These are phyloP conservation scores for Boletus barrowsii DNA, from an alignment of 768 basidiomycete genomes.

Conservation along the genomic window DNA sequence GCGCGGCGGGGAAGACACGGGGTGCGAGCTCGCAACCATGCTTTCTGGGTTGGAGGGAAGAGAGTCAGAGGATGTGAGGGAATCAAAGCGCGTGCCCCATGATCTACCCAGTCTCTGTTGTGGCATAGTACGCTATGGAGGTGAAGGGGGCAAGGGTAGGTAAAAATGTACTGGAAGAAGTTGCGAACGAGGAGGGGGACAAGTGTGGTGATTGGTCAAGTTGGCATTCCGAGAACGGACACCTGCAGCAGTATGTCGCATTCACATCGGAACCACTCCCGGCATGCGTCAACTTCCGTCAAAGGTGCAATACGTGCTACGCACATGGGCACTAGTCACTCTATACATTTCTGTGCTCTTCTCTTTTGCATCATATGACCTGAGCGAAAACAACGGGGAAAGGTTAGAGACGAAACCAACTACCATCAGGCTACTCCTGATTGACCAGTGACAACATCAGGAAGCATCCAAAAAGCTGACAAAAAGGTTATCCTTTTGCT, in stretches of 20 bases:
- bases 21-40: slow-evolving; percentile 3
- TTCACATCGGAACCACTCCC: slow-evolving; percentile 12
- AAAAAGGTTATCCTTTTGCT: slow-evolving; percentile 20
- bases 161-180: slow-evolving; percentile 20
- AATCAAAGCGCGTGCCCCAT: slow-evolving; percentile 75
- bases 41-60: slow-evolving; percentile 37
- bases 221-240: slow-evolving; percentile 20
- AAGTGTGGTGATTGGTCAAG: slow-evolving; percentile 15
- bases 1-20: slow-evolving; percentile 13
- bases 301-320: slow-evolving; percentile 19
- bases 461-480: slow-evolving; percentile 7
- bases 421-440: slow-evolving; percentile 10
- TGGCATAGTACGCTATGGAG: slow-evolving; percentile 39
- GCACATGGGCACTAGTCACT: slow-evolving; percentile 13
- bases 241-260: slow-evolving; percentile 17
- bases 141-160: slow-evolving; percentile 1
- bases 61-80: slow-evolving; percentile 51
- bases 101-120: slow-evolving; percentile 44
- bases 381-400: slow-evolving; percentile 26
- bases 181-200: slow-evolving; percentile 3
- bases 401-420: slow-evolving; percentile 14
- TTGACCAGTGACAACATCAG: slow-evolving; percentile 5
- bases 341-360: slow-evolving; percentile 26
- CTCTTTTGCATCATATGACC: slow-evolving; percentile 25
- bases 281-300: slow-evolving; percentile 28